phyloP scores from a whole-genome alignment of 1,284 basidiomycete genomes.

The Cutaneotrichosporon spelunceum region DNA sequence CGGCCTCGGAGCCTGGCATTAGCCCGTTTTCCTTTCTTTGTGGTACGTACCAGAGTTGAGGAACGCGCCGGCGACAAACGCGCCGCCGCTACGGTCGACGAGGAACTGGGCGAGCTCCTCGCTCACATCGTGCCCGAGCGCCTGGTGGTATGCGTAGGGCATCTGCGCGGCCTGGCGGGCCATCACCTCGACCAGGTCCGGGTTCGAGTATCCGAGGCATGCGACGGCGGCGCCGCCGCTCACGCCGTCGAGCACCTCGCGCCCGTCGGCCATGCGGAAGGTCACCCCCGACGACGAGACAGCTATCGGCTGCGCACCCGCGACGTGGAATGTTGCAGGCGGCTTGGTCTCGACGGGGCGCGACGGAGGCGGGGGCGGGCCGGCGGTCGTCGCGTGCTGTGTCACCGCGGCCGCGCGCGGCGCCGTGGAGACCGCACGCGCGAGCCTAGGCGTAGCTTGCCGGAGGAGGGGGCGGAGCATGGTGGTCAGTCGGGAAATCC shows the following conservation, averaged over 20 bases:
- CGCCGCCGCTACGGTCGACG: slow-evolving; percentile 26
- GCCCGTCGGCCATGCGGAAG: slow-evolving; percentile 29
- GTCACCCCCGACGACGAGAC: slow-evolving; percentile 21
- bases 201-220: slow-evolving; percentile 71
- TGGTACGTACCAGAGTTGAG: slow-evolving; percentile 22
- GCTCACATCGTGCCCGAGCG: slow-evolving; percentile 20
- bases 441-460: not conserved
- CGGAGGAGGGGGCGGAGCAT: slow-evolving; percentile 5
- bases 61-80: slow-evolving; percentile 34
- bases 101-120: slow-evolving; percentile 31
- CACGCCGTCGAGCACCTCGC: slow-evolving; percentile 32
- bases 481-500: not conserved
- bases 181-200: slow-evolving; percentile 50
- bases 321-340: slow-evolving; percentile 12
- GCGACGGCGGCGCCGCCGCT: slow-evolving; percentile 75
- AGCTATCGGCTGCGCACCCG: slow-evolving; percentile 16
- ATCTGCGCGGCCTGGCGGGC: slow-evolving; percentile 27
- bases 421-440: not conserved
- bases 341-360: not conserved
- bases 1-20: slow-evolving; percentile 32
- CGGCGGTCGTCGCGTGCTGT: slow-evolving; percentile 3
- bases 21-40: not conserved
- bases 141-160: slow-evolving; percentile 35
- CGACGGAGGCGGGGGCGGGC: slow-evolving; percentile 3
- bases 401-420: slow-evolving; percentile 7